Evolutionary conservation across 2,329 filamentous ascomycete genomes (phyloP), one percentile per base, ranked within the genome.

Genomic region (Cyphellophora europaea): DNA sequence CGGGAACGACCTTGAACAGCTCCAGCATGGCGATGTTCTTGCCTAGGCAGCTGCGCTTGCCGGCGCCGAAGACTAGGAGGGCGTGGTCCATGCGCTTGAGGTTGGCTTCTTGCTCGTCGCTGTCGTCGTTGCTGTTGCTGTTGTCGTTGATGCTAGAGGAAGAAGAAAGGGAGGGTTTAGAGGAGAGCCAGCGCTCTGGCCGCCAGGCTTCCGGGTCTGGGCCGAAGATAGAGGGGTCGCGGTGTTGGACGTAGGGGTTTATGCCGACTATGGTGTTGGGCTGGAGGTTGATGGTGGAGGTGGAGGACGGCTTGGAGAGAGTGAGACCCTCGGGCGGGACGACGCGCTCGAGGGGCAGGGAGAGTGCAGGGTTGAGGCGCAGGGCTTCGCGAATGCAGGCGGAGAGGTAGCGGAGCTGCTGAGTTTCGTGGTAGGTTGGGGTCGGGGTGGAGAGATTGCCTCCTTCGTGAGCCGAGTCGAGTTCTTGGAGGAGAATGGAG

Each of bases 331-430:
- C 47, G 1, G 32, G 16, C 0, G 59, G 55, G 0, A 61, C 55
- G n/a, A 53, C 30, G 1, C 61, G 51, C 27, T 58, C 55, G 2
- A 65, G 45, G 0, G 49, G 48, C 3, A 61, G 37, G 3, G 54
- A 55, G 1, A 56, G 49, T 1, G 54, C 48, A 1, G 61, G 59
- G 32, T 59, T 56, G 12, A 60, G 35, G 5, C 59, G 49, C 43
- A 61, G 49, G 0, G 55, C 52, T 34, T 62, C 59, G 37, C 59
- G 61, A 32, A 63, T 40, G 14, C 54, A 46, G 19, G 55, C 56
- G 10, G 47, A 46, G 10, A 55, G 52, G 29, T 54, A 56, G 2
- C 56, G 53, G 4, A 55, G 51, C 6, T 49, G 11, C 40, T 52
- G 32, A 2, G 55, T 43, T 21, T 56, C 53, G 15, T 27, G 34